Evolutionary conservation across 2,329 filamentous ascomycete genomes (phyloP).

Genomic region (Penicillium expansum): DNA sequence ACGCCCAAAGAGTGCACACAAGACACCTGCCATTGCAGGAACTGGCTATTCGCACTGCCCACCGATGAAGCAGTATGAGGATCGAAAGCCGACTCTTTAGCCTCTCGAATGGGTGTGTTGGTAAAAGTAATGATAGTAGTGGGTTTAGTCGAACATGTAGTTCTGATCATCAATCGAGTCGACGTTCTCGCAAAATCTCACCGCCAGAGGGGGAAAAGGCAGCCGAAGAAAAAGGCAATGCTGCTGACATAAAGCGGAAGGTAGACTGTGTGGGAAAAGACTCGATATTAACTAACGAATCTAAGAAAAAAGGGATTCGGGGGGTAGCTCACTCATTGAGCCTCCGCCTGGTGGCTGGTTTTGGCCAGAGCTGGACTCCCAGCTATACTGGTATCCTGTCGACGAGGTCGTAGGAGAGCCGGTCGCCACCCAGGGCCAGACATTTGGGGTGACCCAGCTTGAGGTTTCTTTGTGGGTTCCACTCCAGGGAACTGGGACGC

Average conservation of each 20-base stretch:
- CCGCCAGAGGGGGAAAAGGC: constrained; percentile 48
- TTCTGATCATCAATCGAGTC: constrained; percentile 10
- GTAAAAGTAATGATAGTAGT: background rate
- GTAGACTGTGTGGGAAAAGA: constrained; percentile 41
- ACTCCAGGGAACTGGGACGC: constrained; percentile 64
- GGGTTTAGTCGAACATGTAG: background rate
- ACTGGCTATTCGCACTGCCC: constrained; percentile 17
- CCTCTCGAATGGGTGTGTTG: constrained; percentile 1
- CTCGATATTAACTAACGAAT: constrained; percentile 28
- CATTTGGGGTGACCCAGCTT: constrained; percentile 56
- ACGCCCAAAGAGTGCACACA: constrained; percentile 26
- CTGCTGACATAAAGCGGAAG: constrained; percentile 55
- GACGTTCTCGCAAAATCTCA: constrained; percentile 32
- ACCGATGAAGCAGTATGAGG: constrained; percentile 20
- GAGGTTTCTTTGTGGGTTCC: constrained; percentile 48
- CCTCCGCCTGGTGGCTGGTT: constrained; percentile 70
- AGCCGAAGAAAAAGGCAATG: constrained; percentile 45
- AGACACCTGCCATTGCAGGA: constrained; percentile 14
- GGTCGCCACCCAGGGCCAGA: constrained; percentile 67
- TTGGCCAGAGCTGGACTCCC: constrained; percentile 75
- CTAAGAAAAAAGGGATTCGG: constrained; percentile 16
- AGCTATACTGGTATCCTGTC: constrained; percentile 67
- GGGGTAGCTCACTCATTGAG: constrained; percentile 60
- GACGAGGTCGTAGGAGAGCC: constrained; percentile 48
- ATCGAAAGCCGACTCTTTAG: constrained; percentile 1